Base-by-base conservation (phyloP, 306 rosid genomes). In the Gynostemma pentaphyllum region DNA sequence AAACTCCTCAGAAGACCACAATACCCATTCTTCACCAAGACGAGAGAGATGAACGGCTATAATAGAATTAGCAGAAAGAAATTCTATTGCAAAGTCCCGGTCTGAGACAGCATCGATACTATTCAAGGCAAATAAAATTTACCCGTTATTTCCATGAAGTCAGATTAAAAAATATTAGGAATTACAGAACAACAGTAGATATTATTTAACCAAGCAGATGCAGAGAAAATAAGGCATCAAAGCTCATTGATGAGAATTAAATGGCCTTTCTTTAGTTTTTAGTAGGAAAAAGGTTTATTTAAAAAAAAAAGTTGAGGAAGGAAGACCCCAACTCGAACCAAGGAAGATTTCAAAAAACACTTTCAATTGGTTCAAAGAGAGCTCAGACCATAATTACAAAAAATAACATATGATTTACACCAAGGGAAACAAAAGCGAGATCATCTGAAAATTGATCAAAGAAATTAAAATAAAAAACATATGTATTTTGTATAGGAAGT, bases 91-190 rank as follows among this genome's bases (percentile, higher is more conserved):
- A 36, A 88, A 88, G 74, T 92, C 97, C 55, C 99, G 82, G 69
- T 88, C 97, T 9, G 97, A 88, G 78, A 92, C 97, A 32, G 99
- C 97, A 81, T 92, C 99, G 6, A 92, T 92, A 72, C 99, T 92
- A 52, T 22, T 63, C 14, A 29, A 72, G 66, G 67, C 46, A 47
- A n/a, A 73, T 45, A 62, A 66, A 53, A 64, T 27, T 24, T 18
- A 54, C 56, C 52, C 60, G 70, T 75, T 62, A 68, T 34, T n/a
- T 64, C 23, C 39, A 26, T 18, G 46, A 60, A 60, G 26, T 26
- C 45, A 22, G n/a, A 40, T 36, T 42, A 46, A 34, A 48, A 14
- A 18, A 13, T 46, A 15, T 0, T 64, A 23, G 18, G 44, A 19
- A 36, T 40, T 11, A 13, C 30, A 66, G 24, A 19, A 44, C 14